A percentile compares a stretch with the other conserved stretches of the same genome.
Conservation (phyloP, 148 eudicot genomes). For the Heliosperma pusillum region DNA sequence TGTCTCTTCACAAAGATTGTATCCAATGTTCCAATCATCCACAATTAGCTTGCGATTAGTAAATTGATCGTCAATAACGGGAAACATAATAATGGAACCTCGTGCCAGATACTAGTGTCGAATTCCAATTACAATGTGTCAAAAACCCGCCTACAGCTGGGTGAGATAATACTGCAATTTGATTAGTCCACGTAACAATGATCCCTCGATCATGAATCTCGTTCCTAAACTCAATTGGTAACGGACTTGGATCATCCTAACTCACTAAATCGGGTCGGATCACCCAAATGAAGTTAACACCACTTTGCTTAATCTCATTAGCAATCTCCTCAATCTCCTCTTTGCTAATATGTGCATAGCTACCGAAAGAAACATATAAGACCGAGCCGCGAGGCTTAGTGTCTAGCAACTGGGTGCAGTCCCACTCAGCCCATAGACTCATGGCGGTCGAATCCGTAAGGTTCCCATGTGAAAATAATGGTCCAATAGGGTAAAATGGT, state of each 20-base stretch:
- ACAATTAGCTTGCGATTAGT: slow-evolving; percentile 22
- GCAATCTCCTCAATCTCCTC: slow-evolving; percentile 45
- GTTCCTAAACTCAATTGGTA: slow-evolving; percentile 17
- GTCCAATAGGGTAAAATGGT: slow-evolving; percentile 44
- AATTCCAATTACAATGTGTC: slow-evolving; percentile 30
- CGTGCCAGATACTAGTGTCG: slow-evolving; percentile 18
- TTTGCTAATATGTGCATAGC: slow-evolving; percentile 37
- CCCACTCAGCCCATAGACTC: slow-evolving; percentile 62
- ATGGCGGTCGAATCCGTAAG: slow-evolving; percentile 37
- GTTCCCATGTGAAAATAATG: slow-evolving; percentile 40
- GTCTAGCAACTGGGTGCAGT: slow-evolving; percentile 60
- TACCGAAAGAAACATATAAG: slow-evolving; percentile 25
- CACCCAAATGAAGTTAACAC: slow-evolving; percentile 58
- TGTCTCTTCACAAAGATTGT: slow-evolving; percentile 17
- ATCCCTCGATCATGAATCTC: slow-evolving; percentile 25
- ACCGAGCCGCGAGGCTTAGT: slow-evolving; percentile 50
- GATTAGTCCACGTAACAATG: slow-evolving; percentile 22
- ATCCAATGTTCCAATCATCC: slow-evolving; percentile 28
- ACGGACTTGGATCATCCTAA: slow-evolving; percentile 14
- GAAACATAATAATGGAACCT: slow-evolving; percentile 18
- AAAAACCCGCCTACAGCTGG: slow-evolving; percentile 26
- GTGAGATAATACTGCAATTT: slow-evolving; percentile 17
- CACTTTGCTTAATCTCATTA: slow-evolving; percentile 42
- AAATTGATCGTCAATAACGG: slow-evolving; percentile 26
- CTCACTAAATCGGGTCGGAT: slow-evolving; percentile 39